A percentile compares a stretch with the other conserved stretches of the same genome.
Evolutionary conservation across 148 eudicot species (phyloP).

Genomic region (Fagopyrum esculentum): DNA sequence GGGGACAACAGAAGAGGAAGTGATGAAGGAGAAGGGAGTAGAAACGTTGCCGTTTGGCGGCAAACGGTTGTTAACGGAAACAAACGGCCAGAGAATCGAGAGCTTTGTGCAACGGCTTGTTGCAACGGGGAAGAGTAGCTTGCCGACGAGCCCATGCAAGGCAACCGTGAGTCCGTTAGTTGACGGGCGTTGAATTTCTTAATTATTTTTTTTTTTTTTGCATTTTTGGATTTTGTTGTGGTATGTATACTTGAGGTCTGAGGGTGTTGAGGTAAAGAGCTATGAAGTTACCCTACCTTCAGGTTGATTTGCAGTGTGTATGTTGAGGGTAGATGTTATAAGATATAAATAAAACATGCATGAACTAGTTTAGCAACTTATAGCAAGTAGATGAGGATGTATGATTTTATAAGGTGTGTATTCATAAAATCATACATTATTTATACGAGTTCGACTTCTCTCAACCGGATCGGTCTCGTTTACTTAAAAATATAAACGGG

Average conservation of each 20-base stretch:
- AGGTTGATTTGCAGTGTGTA: not conserved
- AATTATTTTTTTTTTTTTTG: not conserved
- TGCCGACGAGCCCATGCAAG: conserved; percentile 89
- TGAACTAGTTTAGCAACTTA: not conserved
- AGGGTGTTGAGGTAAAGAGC: not conserved
- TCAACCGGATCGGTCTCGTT: not conserved
- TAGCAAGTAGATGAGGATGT: not conserved
- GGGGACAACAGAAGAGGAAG: conserved; percentile 24
- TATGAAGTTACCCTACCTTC: not conserved
- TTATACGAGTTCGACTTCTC: too few species aligned
- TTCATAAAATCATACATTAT: too few species aligned
- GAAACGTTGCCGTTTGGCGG: conserved; percentile 91
- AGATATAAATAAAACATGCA: not conserved
- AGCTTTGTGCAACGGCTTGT: conserved; percentile 73
- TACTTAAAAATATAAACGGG: not conserved
- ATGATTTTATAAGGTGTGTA: not conserved
- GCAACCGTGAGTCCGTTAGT: conserved; percentile 50
- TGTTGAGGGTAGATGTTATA: not conserved
- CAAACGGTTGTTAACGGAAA: conserved; percentile 71
- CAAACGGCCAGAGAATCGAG: conserved; percentile 66
- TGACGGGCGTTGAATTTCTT: conserved; percentile 55
- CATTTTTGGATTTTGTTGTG: not conserved
- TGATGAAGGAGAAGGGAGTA: conserved; percentile 53
- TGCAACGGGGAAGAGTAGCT: conserved; percentile 37
- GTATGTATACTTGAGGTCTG: not conserved